phyloP scores from a whole-genome alignment of 768 basidiomycete genomes.

The Tricholoma saponaceum region DNA sequence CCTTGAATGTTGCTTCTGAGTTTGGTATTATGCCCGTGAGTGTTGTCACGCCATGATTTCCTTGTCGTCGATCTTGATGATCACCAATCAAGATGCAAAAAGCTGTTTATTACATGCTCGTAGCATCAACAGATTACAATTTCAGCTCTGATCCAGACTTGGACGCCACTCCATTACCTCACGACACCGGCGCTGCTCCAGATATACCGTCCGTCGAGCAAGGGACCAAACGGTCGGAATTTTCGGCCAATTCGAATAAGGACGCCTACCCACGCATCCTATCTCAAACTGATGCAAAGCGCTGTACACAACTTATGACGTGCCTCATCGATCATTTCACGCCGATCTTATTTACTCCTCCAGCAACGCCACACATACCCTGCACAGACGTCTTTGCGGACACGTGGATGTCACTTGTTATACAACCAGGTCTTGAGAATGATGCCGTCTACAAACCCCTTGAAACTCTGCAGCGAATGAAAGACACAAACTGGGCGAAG shows the following conservation, averaged over 20 bases:
- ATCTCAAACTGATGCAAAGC: constrained; percentile 29
- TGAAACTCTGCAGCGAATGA: constrained; percentile 63
- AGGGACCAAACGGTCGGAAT: constrained; percentile 5
- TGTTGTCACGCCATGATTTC: constrained; percentile 5
- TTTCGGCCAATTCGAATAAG: not conserved
- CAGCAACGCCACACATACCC: constrained; percentile 65
- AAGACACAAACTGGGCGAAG: constrained; percentile 51
- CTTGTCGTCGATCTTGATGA: constrained; percentile 2
- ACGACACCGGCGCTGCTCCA: not conserved
- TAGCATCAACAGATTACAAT: constrained; percentile 31
- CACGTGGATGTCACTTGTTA: constrained; percentile 68
- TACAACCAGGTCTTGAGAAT: constrained; percentile 56
- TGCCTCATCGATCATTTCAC: constrained; percentile 64
- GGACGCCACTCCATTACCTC: not conserved
- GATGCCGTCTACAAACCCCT: constrained; percentile 68
- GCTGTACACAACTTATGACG: constrained; percentile 48
- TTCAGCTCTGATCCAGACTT: not conserved
- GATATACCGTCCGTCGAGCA: not conserved
- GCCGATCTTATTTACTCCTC: constrained; percentile 67
- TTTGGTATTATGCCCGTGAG: constrained; percentile 49
- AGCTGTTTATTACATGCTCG: constrained; percentile 58
- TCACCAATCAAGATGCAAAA: constrained; percentile 46
- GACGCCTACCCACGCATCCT: constrained; percentile 15
- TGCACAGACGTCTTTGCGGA: constrained; percentile 74
- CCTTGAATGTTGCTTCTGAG: constrained; percentile 45